These are phyloP conservation scores for Angomonas desouzai DNA, from an alignment of 208 protist genomes.

Conservation along the genomic window DNA sequence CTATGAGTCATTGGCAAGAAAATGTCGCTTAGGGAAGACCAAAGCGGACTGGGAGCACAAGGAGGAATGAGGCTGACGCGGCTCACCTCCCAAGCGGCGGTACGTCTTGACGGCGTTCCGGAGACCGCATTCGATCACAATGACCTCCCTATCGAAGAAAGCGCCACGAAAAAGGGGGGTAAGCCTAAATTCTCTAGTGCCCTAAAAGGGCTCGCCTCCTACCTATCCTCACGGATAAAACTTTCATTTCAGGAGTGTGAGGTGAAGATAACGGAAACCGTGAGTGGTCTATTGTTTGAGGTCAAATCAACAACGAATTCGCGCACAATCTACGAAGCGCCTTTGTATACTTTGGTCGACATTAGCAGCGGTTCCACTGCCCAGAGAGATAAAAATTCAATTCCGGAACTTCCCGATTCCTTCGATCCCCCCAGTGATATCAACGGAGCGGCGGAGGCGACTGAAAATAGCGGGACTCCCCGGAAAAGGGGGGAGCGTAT, in stretches of 20 bases:
- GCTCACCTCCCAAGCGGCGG: slow-evolving; percentile 31
- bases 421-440: slow-evolving; percentile 14
- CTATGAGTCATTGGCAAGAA: too few relatives aligned
- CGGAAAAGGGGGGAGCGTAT: slow-evolving; percentile 35
- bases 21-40: neutral
- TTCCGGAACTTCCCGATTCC: slow-evolving; percentile 27
- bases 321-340: slow-evolving; percentile 21
- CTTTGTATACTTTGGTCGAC: slow-evolving; percentile 38
- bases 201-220: slow-evolving; percentile 29
- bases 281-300: slow-evolving; percentile 38
- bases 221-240: slow-evolving; percentile 37
- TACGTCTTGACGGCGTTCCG: slow-evolving; percentile 28
- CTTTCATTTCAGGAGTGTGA: slow-evolving; percentile 46
- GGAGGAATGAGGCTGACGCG: slow-evolving; percentile 12
- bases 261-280: slow-evolving; percentile 24
- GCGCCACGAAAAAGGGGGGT: neutral
- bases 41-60: neutral
- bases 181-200: slow-evolving; percentile 26
- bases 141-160: slow-evolving; percentile 21
- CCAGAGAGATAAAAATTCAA: slow-evolving; percentile 40
- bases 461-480: slow-evolving; percentile 1
- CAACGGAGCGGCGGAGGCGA: slow-evolving; percentile 1
- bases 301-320: slow-evolving; percentile 18
- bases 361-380: slow-evolving; percentile 38
- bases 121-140: slow-evolving; percentile 37